Conservation (phyloP, 441 rosid species). For the Erodium texanum region DNA sequence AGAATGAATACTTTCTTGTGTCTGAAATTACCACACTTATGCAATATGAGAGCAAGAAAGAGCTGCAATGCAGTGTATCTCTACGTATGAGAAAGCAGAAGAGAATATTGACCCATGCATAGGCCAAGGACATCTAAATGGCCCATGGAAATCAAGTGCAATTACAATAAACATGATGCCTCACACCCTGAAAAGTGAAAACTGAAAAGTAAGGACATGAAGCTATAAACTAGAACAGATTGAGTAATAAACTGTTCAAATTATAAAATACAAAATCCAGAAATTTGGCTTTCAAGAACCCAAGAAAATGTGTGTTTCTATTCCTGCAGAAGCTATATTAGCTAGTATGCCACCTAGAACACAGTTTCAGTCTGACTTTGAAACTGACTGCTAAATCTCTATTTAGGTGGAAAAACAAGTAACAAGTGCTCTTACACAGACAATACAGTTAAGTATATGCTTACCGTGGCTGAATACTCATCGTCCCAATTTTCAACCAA, state of each 20-base stretch:
- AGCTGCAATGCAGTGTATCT: neutral
- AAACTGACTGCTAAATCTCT: neutral
- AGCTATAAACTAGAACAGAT: neutral
- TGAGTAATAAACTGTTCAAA: neutral
- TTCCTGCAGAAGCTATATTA: constrained; percentile 1
- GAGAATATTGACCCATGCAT: neutral
- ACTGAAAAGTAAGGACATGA: neutral
- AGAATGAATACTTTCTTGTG: neutral
- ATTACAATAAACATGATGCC: neutral
- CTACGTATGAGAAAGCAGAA: neutral
- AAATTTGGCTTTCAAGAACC: constrained; percentile 13
- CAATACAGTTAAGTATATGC: constrained; percentile 8
- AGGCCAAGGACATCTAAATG: neutral
- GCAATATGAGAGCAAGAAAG: neutral
- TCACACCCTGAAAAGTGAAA: neutral
- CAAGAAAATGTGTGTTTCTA: neutral
- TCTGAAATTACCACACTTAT: neutral
- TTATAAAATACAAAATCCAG: neutral
- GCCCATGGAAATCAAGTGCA: neutral
- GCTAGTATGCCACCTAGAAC: neutral
- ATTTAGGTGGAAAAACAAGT: neutral
- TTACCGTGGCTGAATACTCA: constrained; percentile 80
- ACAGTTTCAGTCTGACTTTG: neutral
- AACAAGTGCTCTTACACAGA: constrained; percentile 5
- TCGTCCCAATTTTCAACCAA: constrained; percentile 86